These are phyloP conservation scores for Fusarium compactum DNA, from an alignment of 2,329 filamentous ascomycete species.

Conservation along the genomic window DNA sequence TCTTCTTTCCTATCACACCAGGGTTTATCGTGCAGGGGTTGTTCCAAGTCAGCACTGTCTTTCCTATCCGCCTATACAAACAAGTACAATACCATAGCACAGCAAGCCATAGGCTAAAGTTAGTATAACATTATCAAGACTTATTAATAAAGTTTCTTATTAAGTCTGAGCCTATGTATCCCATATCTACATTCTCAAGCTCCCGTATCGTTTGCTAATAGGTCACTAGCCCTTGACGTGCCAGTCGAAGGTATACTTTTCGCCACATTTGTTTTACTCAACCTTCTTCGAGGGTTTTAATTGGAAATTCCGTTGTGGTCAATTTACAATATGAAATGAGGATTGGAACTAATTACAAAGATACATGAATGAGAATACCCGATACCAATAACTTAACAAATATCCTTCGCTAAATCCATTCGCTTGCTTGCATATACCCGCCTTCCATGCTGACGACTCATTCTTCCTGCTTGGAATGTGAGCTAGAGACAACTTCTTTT, in stretches of 20 bases:
- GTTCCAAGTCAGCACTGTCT: neutral
- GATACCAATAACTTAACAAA: neutral
- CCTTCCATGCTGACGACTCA: neutral
- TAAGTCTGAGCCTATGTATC: neutral
- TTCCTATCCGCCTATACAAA: neutral
- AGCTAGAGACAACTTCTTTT: conserved; percentile 14
- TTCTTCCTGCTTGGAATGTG: conserved; percentile 23
- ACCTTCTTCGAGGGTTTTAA: neutral
- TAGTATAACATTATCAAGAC: neutral
- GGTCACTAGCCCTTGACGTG: neutral
- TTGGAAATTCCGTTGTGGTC: neutral
- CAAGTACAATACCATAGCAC: neutral
- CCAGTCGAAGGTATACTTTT: neutral
- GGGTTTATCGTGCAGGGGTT: neutral
- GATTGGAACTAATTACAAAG: neutral
- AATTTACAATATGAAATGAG: neutral
- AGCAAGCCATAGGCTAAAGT: neutral
- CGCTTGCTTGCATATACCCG: neutral
- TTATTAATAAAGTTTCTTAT: neutral
- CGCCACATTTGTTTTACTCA: neutral
- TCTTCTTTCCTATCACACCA: neutral
- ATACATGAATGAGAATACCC: neutral
- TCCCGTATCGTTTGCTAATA: neutral
- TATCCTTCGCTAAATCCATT: neutral
- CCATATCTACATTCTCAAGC: neutral